Percentiles rank a stretch among this genome's conserved stretches.
Evolutionary conservation across 805 yeast genomes (phyloP).

Genomic region (Cyberlindnera xishuangbannaensis): DNA sequence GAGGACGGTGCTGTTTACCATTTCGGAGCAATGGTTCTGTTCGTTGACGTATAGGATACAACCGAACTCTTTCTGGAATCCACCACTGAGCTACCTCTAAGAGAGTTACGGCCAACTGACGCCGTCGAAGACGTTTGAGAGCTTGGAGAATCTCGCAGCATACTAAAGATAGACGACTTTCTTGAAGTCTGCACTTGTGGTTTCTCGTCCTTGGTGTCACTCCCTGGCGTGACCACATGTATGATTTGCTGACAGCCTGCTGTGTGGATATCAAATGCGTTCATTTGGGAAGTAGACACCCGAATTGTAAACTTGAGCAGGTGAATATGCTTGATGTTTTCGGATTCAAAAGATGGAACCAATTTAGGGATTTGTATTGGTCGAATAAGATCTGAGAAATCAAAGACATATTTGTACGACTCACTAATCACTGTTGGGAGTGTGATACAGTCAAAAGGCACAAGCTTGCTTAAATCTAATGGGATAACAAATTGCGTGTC

Average conservation of each 20-base stretch:
- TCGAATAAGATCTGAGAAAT: conserved; percentile 3
- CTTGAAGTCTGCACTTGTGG: background rate
- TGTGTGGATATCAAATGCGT: background rate
- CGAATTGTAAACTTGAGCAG: conserved; percentile 4
- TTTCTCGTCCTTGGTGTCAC: background rate
- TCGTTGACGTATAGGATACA: too few relatives aligned
- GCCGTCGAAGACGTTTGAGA: too few relatives aligned
- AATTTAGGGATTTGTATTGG: conserved; percentile 5
- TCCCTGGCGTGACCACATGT: conserved; percentile 1
- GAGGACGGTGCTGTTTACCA: too few relatives aligned
- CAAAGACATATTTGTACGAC: conserved; percentile 5
- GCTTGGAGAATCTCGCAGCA: too few relatives aligned
- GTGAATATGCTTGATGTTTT: conserved; percentile 5
- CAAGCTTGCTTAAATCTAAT: conserved; percentile 3
- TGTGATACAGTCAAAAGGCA: background rate
- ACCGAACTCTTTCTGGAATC: too few relatives aligned
- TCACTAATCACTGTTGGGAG: background rate
- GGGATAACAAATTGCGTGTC: conserved; percentile 1
- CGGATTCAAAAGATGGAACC: conserved; percentile 2
- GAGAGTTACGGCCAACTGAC: too few relatives aligned
- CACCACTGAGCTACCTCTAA: too few relatives aligned
- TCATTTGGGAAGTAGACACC: background rate
- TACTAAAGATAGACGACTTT: background rate
- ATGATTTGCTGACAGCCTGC: conserved; percentile 4
- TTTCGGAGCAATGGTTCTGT: too few relatives aligned